phyloP scores from a whole-genome alignment of 163 green algal species.

The Volvox carteri region DNA sequence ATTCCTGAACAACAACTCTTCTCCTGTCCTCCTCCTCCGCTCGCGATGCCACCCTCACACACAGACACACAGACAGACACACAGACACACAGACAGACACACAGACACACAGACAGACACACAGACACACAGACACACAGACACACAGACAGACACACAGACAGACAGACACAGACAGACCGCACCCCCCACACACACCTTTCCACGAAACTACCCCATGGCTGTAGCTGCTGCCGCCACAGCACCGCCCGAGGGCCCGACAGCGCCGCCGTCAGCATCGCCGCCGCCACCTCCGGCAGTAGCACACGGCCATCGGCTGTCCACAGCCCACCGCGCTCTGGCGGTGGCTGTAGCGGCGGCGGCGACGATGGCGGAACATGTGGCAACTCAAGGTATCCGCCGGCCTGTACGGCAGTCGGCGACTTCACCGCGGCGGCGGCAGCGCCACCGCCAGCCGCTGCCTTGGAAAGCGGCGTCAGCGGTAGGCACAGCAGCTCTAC shows the following conservation, averaged over 20 bases:
- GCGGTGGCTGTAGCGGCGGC: background rate
- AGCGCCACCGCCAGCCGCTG: background rate
- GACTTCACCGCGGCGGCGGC: background rate
- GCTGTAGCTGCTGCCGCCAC: constrained; percentile 33
- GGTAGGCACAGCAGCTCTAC: constrained; percentile 37
- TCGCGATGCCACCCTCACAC: no score
- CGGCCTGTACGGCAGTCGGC: background rate
- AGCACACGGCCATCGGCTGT: constrained; percentile 13
- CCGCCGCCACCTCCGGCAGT: constrained; percentile 31
- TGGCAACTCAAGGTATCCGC: no score
- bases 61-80: no score
- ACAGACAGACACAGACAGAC: no score
- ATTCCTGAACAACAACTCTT: no score
- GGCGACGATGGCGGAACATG: background rate
- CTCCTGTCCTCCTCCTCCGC: no score
- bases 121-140: no score
- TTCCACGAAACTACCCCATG: constrained; percentile 38
- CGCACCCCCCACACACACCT: constrained; percentile 27
- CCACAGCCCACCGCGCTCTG: background rate
- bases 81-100: no score
- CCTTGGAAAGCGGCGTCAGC: background rate
- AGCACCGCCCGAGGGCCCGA: background rate
- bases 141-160: no score
- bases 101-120: no score
- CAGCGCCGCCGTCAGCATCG: constrained; percentile 43